Base-by-base conservation (phyloP, 768 basidiomycete genomes). In the Suillus americanus region DNA sequence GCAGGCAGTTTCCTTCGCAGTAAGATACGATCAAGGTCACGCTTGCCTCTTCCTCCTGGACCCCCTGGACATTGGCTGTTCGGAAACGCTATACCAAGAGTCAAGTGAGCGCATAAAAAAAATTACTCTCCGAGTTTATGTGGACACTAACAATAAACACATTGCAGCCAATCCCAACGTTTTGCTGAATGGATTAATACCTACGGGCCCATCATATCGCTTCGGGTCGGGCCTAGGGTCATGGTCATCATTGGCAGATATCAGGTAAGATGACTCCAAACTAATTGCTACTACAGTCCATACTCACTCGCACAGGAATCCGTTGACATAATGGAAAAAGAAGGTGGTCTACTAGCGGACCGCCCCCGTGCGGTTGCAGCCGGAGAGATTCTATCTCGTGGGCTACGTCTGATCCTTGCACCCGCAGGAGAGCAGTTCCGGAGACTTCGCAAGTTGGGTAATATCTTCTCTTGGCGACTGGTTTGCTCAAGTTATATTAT, bases 241-340 rank as follows among this genome's bases (percentile, higher is more conserved):
- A 78, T 76, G 72, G 30, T 77, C 8, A 74, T 77, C 65, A 74
- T 77, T 30, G 75, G 77, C 3, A 72, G 76, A 0, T 71, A 84
- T 59, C 77, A 85, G 71, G 77, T 76, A 14, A 66, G 66, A 9
- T n/a, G 4, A 50, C 16, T 7, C 45, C 23, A 4, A 38, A 8
- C 6, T 35, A 3, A 20, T 23, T n/a, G 41, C 18, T 16, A 40
- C 16, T 23, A 30, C 2, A 51, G 14, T 28, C 1, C 51, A 45
- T 54, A 43, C 46, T 12, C n/a, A 28, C 12, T 28, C 2, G 41
- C 7, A 12, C 73, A 87, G 72, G 86, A 86, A 43, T 86, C 87
- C 0, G 80, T 87, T 0, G 86, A 89, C 25, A 83, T 89, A 63
- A 85, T 89, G 86, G 87, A 89, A 69, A 85, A 84, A 60, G 85